Percentiles rank a stretch among this genome's conserved stretches.
Evolutionary conservation across 495 filamentous ascomycete species (phyloP).

Genomic region (Gamarada debralockiae): DNA sequence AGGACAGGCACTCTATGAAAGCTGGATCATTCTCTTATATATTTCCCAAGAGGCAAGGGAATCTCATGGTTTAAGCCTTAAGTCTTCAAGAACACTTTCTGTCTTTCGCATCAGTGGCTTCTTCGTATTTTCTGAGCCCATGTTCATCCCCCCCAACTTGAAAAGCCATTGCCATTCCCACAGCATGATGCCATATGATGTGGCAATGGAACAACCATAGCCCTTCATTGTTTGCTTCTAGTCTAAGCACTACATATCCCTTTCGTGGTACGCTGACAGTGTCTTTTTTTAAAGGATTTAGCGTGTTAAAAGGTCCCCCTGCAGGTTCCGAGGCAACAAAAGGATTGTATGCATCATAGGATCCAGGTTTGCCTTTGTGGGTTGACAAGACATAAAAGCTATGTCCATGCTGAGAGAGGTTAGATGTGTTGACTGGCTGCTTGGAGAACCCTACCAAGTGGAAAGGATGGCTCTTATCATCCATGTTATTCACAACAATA

Average conservation of each 20-base stretch:
- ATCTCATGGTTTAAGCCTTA: too few relatives aligned
- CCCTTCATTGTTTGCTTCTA: constrained; percentile 64
- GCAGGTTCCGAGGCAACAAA: constrained; percentile 14
- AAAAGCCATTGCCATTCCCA: constrained; percentile 59
- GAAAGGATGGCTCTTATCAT: constrained; percentile 47
- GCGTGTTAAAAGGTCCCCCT: constrained; percentile 19
- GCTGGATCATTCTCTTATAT: too few relatives aligned
- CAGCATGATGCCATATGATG: constrained; percentile 73
- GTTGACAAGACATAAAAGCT: constrained; percentile 24
- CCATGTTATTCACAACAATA: constrained; percentile 48
- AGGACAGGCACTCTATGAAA: too few relatives aligned
- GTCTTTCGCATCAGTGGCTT: too few relatives aligned
- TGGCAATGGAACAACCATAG: constrained; percentile 81
- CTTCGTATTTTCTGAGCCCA: too few relatives aligned
- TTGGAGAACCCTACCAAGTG: constrained; percentile 34
- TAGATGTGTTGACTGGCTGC: not conserved
- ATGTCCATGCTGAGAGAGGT: constrained; percentile 22
- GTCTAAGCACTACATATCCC: constrained; percentile 54
- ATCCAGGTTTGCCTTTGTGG: constrained; percentile 6
- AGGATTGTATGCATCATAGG: constrained; percentile 22
- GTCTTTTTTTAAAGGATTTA: constrained; percentile 24
- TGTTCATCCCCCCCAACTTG: constrained; percentile 11
- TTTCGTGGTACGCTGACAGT: constrained; percentile 22
- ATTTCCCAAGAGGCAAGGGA: too few relatives aligned
- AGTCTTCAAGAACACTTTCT: too few relatives aligned